Evolutionary conservation across 1,284 basidiomycete genomes (phyloP).

Genomic region (Marasmius tenuissimus): DNA sequence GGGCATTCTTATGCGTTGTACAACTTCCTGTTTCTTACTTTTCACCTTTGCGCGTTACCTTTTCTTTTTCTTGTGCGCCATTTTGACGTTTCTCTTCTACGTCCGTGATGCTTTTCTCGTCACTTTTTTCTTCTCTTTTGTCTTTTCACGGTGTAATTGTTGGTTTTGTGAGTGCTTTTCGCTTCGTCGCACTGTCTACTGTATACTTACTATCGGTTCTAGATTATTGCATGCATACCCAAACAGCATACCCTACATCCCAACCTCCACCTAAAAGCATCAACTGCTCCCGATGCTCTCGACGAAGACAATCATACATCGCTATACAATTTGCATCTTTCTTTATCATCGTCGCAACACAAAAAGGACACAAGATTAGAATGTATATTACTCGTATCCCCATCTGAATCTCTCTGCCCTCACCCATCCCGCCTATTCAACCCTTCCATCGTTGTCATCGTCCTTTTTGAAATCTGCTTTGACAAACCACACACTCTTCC

Average conservation of each 20-base stretch:
- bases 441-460: not conserved
- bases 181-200: not conserved
- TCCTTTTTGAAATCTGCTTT: not conserved
- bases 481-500: not conserved
- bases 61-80: slow-evolving; percentile 6
- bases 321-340: not conserved
- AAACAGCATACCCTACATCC: slow-evolving; percentile 7
- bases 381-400: not conserved
- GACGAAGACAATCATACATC: not conserved
- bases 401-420: not conserved
- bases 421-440: not conserved
- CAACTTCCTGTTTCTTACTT: not conserved
- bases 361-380: slow-evolving; percentile 1
- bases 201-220: not conserved
- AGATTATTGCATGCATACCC: slow-evolving; percentile 11
- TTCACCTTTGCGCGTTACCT: slow-evolving; percentile 5
- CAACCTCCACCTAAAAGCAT: slow-evolving; percentile 5
- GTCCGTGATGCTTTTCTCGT: slow-evolving; percentile 26
- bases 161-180: slow-evolving; percentile 9
- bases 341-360: not conserved
- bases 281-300: not conserved
- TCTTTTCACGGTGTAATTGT: slow-evolving; percentile 14
- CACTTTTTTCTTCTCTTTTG: not conserved
- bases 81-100: slow-evolving; percentile 4
- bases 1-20: slow-evolving; percentile 6